A percentile compares a stretch with the other conserved stretches of the same genome.
These are phyloP conservation scores for Gynandropsis gynandra DNA, from an alignment of 345 rosid species.

Conservation along the genomic window DNA sequence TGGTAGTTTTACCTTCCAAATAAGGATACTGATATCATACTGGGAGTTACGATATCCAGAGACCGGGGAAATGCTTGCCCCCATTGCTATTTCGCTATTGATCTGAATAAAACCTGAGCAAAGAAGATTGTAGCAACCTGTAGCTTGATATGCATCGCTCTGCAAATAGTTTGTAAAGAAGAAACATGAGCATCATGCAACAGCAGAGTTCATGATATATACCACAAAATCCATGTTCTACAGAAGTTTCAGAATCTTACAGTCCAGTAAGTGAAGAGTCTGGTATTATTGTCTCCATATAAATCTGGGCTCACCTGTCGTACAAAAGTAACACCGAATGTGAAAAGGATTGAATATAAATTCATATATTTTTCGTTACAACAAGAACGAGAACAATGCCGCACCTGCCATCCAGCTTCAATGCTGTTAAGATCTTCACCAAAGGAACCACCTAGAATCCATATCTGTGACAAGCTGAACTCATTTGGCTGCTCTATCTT, in stretches of 20 bases:
- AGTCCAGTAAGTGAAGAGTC: conserved; percentile 99
- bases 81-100: conserved; percentile 91
- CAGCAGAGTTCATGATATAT: neutral
- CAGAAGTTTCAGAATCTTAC: conserved; percentile 37
- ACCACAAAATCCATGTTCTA: neutral
- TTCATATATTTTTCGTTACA: neutral
- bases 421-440: conserved; percentile 98
- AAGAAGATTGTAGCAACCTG: conserved; percentile 97
- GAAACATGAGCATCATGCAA: conserved; percentile 8
- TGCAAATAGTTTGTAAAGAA: conserved; percentile 25
- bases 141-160: conserved; percentile 99
- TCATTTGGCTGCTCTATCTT: conserved; percentile 82
- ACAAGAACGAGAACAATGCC: neutral
- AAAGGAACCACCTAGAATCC: conserved; percentile 95
- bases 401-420: conserved; percentile 99
- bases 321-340: neutral
- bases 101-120: conserved; percentile 96
- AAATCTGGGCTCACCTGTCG: conserved; percentile 95
- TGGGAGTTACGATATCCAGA: conserved; percentile 78
- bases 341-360: neutral
- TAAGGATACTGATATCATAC: conserved; percentile 88
- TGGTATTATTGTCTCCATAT: conserved; percentile 96
- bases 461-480: conserved; percentile 92
- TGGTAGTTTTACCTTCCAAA: conserved; percentile 72
- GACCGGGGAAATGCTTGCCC: conserved; percentile 95